Evolutionary conservation across 495 filamentous ascomycete genomes (phyloP), one percentile per base, ranked within the genome.

Genomic region (Penicillium arizonense): DNA sequence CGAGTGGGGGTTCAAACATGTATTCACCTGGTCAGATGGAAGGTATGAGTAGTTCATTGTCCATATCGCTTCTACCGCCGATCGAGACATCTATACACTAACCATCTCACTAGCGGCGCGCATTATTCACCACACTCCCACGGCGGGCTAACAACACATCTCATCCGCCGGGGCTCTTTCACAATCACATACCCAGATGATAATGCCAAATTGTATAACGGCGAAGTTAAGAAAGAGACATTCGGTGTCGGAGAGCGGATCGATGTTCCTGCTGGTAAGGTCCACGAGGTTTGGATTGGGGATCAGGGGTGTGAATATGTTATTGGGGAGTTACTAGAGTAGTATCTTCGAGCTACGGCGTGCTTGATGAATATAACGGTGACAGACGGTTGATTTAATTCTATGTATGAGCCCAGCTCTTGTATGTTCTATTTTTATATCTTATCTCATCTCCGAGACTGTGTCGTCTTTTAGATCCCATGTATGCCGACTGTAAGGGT

Each of bases 251-350:
- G 89, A 0, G 81, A 77, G 12, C 74, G 90, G 49, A 64, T 94
- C n/a, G 89, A 93, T 71, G 88, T 95, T 3, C 86, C 86, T 7
- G 86, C 87, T 1, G 77, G 78, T 0, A 80, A 82, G 38, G 50
- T 82, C 9, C 90, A 94, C 70, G 90, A 94, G 75, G 89, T 94
- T 16, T 94, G 89, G 90, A 84, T 92, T 57, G 89, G 90, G 0
- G 35, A 64, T 1, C 76, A 85, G 47, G 90, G 90, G 0, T 95
- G 90, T 71, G 90, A 88, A 35, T 91, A 90, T 75, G 87, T 93
- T 18, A 90, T 94, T 68, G 90, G 90, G 16, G 89, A 91, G 65
- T 90, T 24, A 24, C 23, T 24, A 0, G 5, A 24, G 23, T 6
- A 18, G 18, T 24, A 24, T 6, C 5, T 24, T 24, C 23, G 5